These are phyloP conservation scores for Cordyceps cateniannulata DNA, from an alignment of 2,329 filamentous ascomycete genomes.

Conservation along the genomic window DNA sequence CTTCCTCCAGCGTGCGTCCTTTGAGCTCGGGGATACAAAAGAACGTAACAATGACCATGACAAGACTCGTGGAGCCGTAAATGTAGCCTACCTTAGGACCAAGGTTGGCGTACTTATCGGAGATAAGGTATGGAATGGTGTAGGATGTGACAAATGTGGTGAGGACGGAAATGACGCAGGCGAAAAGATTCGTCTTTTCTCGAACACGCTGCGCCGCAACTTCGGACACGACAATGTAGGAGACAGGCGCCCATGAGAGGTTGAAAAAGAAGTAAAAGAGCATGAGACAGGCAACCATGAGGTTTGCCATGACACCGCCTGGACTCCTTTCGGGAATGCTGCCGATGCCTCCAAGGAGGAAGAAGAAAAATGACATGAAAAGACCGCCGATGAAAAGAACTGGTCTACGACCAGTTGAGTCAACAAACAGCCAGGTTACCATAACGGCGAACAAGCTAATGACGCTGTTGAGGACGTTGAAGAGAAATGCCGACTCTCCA, in stretches of 20 bases:
- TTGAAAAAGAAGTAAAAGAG: conserved; percentile 21
- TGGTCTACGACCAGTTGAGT: conserved; percentile 20
- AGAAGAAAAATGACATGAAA: conserved; percentile 20
- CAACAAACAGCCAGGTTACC: conserved; percentile 21
- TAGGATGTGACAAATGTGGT: conserved; percentile 28
- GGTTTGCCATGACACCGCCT: conserved; percentile 6
- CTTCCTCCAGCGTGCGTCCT: conserved; percentile 23
- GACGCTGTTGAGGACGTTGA: conserved; percentile 19
- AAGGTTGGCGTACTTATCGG: conserved; percentile 28
- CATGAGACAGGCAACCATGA: conserved; percentile 22
- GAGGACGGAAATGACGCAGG: conserved; percentile 22
- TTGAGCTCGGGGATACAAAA: conserved; percentile 40
- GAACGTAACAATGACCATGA: conserved; percentile 34
- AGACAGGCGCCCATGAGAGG: conserved; percentile 23
- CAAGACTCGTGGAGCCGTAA: conserved; percentile 30
- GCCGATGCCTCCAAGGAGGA: conserved; percentile 18
- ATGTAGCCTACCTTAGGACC: conserved; percentile 32
- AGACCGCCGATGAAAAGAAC: conserved; percentile 21
- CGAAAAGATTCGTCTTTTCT: conserved; percentile 26
- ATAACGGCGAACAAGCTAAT: conserved; percentile 14
- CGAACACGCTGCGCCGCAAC: conserved; percentile 20
- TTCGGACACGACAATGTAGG: conserved; percentile 23
- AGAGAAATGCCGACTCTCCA: conserved; percentile 19
- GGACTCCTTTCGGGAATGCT: conserved; percentile 6
- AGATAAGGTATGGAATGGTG: conserved; percentile 31